A percentile compares a stretch with the other conserved stretches of the same genome.
Conservation (phyloP, 495 filamentous ascomycete genomes). For the Tetracladium setigerum region DNA sequence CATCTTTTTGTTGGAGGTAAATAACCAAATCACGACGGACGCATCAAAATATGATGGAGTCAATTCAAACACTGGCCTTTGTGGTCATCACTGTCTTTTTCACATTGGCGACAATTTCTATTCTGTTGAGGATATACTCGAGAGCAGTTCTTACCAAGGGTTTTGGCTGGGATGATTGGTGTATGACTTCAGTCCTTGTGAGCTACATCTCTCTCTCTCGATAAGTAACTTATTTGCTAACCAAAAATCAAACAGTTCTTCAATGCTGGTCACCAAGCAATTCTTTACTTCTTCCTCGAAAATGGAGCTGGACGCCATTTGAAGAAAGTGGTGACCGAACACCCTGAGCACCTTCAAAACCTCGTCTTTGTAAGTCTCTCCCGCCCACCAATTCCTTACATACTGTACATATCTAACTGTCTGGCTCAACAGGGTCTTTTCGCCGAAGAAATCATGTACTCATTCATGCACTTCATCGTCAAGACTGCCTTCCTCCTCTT, state of each 20-base stretch:
- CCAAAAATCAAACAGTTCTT: conserved; percentile 24
- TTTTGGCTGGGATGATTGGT: conserved; percentile 34
- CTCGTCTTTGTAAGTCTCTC: conserved; percentile 11
- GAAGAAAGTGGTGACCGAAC: conserved; percentile 20
- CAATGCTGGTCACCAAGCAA: neutral
- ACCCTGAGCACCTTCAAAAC: conserved; percentile 9
- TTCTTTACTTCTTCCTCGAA: conserved; percentile 16
- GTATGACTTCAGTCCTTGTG: conserved; percentile 24
- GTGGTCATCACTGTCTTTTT: conserved; percentile 26
- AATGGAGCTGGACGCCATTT: conserved; percentile 28
- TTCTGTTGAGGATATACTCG: conserved; percentile 31
- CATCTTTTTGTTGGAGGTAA: too few species aligned
- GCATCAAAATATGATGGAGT: neutral
- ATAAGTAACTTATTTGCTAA: too few species aligned
- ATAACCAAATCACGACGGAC: too few species aligned
- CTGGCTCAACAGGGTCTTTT: conserved; percentile 22
- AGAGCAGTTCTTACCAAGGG: conserved; percentile 27
- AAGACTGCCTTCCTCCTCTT: conserved; percentile 39
- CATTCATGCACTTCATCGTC: conserved; percentile 30
- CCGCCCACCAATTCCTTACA: neutral
- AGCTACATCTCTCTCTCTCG: conserved; percentile 23
- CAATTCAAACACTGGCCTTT: conserved; percentile 1
- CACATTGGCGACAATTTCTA: conserved; percentile 21
- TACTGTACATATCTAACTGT: neutral
- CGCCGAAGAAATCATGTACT: conserved; percentile 28